Base-by-base conservation (phyloP, 2,329 filamentous ascomycete genomes). In the Clonostachys rosea region DNA sequence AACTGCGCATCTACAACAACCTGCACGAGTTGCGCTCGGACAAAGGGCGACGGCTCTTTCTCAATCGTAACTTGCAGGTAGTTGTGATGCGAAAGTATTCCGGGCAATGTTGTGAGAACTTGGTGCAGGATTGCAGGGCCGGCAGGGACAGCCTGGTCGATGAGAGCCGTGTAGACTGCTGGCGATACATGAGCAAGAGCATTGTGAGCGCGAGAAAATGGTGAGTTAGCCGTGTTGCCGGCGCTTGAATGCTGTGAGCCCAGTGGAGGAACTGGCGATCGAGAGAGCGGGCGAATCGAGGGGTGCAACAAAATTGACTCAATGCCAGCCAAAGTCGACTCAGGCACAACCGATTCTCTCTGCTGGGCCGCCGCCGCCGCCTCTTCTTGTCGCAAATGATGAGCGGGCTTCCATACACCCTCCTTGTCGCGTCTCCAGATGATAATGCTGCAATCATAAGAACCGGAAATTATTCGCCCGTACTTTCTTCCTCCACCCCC, bases 381-480 rank as follows among this genome's bases (percentile, higher is more conserved):
- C 49, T 89, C 84, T 59, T 88, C 86, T 61, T 95, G 89, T 37
- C 83, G 78, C 10, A 95, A 74, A 41, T 81, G 81, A 54, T 92
- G 88, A 34, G 83, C 83, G 46, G 85, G 82, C 54, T 84, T 84
- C 91, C 94, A 97, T 24, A 87, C 81, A 3, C 91, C 91, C 54
- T 94, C 84, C 54, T 83, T 81, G 53, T 95, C 87, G 51, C 89
- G 85, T 55, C 88, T 86, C 94, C 94, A 99, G 48, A 99, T 89
- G 54, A 96, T 91, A 56, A 99, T 90, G 11, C 84, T 91, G 68
- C 96, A 90, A 56, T 99, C 94, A 56, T 99, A 99, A 1, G 91
- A 96, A 3, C 94, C 94, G 7, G 91, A 96, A 5, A 99, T 90
- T 49, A 99, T 99, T n/a, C 91, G 85, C 10, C 87, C 90, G 73